Percentiles rank a stretch among this genome's conserved stretches.
Evolutionary conservation across 1,139 yeast species (phyloP).

Genomic region (Tardiomyces depauwii): DNA sequence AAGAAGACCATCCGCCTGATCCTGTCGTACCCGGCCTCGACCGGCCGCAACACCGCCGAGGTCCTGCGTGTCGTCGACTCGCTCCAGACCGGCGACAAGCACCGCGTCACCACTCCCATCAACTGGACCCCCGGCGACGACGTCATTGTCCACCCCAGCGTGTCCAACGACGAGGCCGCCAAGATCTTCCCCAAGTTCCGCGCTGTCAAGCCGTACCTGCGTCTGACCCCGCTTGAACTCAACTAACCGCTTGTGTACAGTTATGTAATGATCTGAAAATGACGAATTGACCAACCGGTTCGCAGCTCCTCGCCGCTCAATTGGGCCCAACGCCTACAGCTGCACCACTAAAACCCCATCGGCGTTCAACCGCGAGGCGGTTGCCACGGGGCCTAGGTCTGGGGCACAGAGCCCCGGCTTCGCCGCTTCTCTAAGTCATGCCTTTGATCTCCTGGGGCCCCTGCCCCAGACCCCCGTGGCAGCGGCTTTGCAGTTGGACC

Average conservation of each 20-base stretch:
- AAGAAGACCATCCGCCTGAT: conserved; percentile 60
- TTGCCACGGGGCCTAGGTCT: neutral
- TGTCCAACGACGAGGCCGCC: conserved; percentile 61
- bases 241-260: neutral
- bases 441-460: too few relatives aligned
- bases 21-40: conserved; percentile 72
- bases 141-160: conserved; percentile 70
- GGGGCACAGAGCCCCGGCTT: too few relatives aligned
- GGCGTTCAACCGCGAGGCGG: neutral
- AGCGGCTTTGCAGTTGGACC: too few relatives aligned
- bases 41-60: conserved; percentile 85
- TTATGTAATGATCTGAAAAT: neutral
- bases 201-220: conserved; percentile 67
- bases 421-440: too few relatives aligned
- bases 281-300: too few relatives aligned
- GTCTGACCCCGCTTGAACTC: conserved; percentile 37
- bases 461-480: too few relatives aligned
- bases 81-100: conserved; percentile 60
- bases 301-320: neutral
- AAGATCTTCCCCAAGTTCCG: conserved; percentile 65
- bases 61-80: conserved; percentile 74
- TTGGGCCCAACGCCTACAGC: too few relatives aligned
- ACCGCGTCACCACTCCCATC: conserved; percentile 70
- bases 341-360: neutral
- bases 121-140: conserved; percentile 85